A percentile compares a stretch with the other conserved stretches of the same genome.
Evolutionary conservation across 768 basidiomycete genomes (phyloP).

Genomic region (Cystofilobasidium bisporidii): DNA sequence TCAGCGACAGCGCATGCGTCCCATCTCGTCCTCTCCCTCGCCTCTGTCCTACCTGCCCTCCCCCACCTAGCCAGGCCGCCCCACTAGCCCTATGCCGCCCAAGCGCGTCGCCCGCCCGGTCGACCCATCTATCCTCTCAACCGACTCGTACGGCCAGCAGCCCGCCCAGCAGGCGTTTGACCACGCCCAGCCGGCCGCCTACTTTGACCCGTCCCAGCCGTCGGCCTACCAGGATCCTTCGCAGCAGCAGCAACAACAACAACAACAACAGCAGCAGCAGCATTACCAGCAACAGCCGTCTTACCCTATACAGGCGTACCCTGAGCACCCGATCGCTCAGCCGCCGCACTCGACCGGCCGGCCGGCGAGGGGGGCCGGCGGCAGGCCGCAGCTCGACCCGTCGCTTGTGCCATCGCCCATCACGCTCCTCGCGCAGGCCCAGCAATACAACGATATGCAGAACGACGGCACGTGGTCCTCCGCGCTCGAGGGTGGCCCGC

Average conservation of each 20-base stretch:
- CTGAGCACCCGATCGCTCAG: constrained; percentile 48
- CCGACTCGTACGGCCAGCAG: not conserved
- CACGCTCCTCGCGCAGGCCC: constrained; percentile 66
- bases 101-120: constrained; percentile 18
- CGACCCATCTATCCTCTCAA: constrained; percentile 19
- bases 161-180: not conserved
- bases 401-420: constrained; percentile 86
- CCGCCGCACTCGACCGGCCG: constrained; percentile 61
- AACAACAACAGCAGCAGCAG: constrained; percentile 28
- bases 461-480: constrained; percentile 38
- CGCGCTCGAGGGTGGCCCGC: not conserved
- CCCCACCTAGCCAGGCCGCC: too few species aligned
- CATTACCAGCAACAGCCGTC: constrained; percentile 26
- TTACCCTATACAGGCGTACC: not conserved
- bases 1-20: not conserved
- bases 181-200: constrained; percentile 11
- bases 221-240: constrained; percentile 8
- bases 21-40: not conserved
- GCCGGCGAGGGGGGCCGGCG: constrained; percentile 49
- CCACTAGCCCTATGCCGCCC: constrained; percentile 20
- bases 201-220: constrained; percentile 1
- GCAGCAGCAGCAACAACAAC: constrained; percentile 2
- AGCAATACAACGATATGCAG: constrained; percentile 60
- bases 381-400: constrained; percentile 65
- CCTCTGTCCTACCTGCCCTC: not conserved